Evolutionary conservation across 1,284 basidiomycete genomes (phyloP), one percentile per base, ranked within the genome.

Genomic region (Gomphus bonarii): DNA sequence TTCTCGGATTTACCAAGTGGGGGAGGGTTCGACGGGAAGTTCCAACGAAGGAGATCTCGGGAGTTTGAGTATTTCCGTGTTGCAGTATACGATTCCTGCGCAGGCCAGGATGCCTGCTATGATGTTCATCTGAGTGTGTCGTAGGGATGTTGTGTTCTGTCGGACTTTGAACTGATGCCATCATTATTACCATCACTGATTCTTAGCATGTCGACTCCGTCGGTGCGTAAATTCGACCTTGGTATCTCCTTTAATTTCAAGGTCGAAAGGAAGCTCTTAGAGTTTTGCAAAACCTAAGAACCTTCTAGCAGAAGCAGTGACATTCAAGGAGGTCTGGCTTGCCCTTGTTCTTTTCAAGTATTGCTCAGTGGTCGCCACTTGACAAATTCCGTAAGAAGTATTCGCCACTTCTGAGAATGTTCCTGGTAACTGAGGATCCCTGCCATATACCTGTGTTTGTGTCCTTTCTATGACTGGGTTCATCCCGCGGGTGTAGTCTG

Each of bases 51-150:
- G 18, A 8, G 10, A 20, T 12, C 8, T 10, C 16, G 25, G 10
- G 3, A 55, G 9, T 7, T 55, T 55, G 30, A 55, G 18, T 11
- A 55, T 55, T 18, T 47, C 54, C 43, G 54, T 55, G 20, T 55
- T 55, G 44, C 54, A 55, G 44, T 1, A 48, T 35, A 16, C 43
- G 18, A 43, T 30, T 31, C 25, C 22, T 28, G 28, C 46, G 25
- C 16, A 30, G 12, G 25, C 12, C 3, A 48, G 28, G 25, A 48
- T 25, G 30, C 20, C 22, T 47, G 16, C 18, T 48, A 7, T 31
- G 14, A 7, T 31, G 16, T 30, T 48, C 46, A 48, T 48, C 46
- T 12, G 18, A 1, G n/a, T n/a, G n/a, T 14, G 46, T 12, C 22
- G 22, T 7, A 6, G 16, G 9, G 4, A 30, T 12, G 12, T 14